These are phyloP conservation scores for Cladorrhinum sp. DNA, from an alignment of 2,329 filamentous ascomycete species.

Conservation along the genomic window DNA sequence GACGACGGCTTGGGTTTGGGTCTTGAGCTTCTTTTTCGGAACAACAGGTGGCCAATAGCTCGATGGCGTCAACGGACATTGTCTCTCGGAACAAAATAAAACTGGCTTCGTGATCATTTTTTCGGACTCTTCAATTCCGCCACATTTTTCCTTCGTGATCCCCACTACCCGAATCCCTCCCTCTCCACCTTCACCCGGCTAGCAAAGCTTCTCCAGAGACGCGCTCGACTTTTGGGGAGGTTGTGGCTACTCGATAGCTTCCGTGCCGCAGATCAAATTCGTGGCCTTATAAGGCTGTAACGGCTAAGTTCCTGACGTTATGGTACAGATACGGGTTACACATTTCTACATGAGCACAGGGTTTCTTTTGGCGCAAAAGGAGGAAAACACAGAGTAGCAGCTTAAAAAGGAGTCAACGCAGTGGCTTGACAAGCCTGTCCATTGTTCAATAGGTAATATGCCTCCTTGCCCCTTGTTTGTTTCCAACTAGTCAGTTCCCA, in stretches of 20 bases:
- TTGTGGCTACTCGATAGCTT: constrained; percentile 56
- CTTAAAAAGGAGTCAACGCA: not conserved
- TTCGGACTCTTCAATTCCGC: not conserved
- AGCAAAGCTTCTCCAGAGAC: constrained; percentile 54
- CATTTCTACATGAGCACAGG: constrained; percentile 36
- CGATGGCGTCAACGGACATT: constrained; percentile 30
- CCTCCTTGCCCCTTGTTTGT: not conserved
- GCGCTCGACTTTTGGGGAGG: constrained; percentile 48
- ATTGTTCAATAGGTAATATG: too few species aligned
- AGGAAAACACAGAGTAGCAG: not conserved
- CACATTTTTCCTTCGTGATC: not conserved
- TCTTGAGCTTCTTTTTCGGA: constrained; percentile 19
- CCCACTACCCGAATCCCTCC: not conserved
- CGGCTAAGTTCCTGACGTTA: constrained; percentile 49
- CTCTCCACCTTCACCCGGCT: constrained; percentile 40
- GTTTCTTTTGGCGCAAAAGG: not conserved
- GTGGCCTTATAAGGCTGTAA: constrained; percentile 61
- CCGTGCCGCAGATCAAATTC: constrained; percentile 55
- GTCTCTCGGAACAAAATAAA: constrained; percentile 29
- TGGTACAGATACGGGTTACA: constrained; percentile 67
- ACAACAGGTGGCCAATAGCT: constrained; percentile 23
- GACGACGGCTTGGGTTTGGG: constrained; percentile 26
- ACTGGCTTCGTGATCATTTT: constrained; percentile 27
- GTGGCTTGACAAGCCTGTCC: not conserved
- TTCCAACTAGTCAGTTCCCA: not conserved